Base-by-base conservation (phyloP, 2,329 filamentous ascomycete species). In the Penicillium sp. region DNA sequence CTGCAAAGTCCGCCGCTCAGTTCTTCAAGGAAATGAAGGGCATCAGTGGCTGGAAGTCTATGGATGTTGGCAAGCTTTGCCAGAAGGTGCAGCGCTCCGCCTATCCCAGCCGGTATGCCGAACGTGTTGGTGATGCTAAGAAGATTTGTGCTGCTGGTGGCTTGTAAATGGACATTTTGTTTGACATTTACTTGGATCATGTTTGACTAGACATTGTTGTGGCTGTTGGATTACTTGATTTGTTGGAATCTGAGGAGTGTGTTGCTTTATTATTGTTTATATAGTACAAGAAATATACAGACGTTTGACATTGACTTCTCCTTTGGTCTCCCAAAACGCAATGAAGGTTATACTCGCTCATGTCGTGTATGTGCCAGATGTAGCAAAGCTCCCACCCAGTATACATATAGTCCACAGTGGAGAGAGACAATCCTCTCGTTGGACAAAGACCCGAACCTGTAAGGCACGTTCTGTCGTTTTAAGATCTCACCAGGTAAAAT, bases 71-170 rank as follows among this genome's bases (percentile, higher is more conserved):
- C 9, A 59, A 53, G 31, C 53, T 65, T 16, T 65, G 62, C 45
- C 62, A 65, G 58, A 61, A 59, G 50, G 61, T 64, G 5, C 62
- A 65, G 53, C 53, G 53, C n/a, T 65, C 61, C 47, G 69, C 40
- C 10, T 61, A 57, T 41, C 59, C 59, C 5, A 16, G 7, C 37
- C 59, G 59, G 12, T 61, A 61, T 48, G 37, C 40, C 14, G 40
- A 57, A n/a, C 59, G 55, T 55, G 44, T 57, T 4, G 17, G 28
- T 46, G 51, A 61, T 33, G 57, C 59, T 12, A 43, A 57, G 48
- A 55, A 57, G 22, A 61, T 61, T 42, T 61, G 59, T 43, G 48
- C 17, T 41, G 57, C 59, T 48, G 59, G 53, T 47, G 59, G 59
- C 10, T 26, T 61, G 45, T 61, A 54, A 22, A 44, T 53, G 26